Evolutionary conservation across 139 green algal species (phyloP).

Genomic region (Raphidocelis subcapitata): DNA sequence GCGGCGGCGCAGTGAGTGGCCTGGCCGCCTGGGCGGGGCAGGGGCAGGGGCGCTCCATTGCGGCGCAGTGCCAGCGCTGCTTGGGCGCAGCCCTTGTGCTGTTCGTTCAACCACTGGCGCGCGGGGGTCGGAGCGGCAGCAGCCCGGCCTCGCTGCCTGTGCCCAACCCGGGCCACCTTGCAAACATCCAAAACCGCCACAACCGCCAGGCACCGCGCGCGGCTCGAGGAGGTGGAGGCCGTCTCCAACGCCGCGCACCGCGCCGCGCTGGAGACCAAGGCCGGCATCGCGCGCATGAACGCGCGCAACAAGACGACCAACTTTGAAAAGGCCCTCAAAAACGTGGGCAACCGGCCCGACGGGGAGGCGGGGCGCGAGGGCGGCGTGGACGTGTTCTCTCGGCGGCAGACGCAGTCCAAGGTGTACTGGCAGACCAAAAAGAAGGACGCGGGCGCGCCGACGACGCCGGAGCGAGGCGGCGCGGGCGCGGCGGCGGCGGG

Average conservation of each 20-base stretch:
- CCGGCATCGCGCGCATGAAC: slow-evolving; percentile 19
- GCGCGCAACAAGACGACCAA: slow-evolving; percentile 11
- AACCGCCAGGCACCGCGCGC: neutral
- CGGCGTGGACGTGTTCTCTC: slow-evolving; percentile 6
- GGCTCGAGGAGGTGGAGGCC: neutral
- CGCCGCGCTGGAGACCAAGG: neutral
- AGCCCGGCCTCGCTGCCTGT: too few relatives aligned
- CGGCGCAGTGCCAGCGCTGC: neutral
- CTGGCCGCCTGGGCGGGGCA: too few relatives aligned
- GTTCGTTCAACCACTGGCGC: too few relatives aligned
- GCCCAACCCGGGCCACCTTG: too few relatives aligned
- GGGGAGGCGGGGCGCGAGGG: neutral
- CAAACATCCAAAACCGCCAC: too few relatives aligned
- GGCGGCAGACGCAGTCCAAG: slow-evolving; percentile 24
- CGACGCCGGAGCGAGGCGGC: neutral
- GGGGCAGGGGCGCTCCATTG: too few relatives aligned
- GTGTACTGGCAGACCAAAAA: slow-evolving; percentile 20
- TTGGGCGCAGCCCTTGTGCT: neutral
- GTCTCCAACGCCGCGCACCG: neutral
- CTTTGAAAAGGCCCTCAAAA: neutral
- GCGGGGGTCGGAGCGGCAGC: too few relatives aligned
- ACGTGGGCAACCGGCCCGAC: slow-evolving; percentile 7
- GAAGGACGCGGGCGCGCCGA: neutral
- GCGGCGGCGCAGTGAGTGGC: too few relatives aligned
- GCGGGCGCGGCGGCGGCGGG: too few relatives aligned